Evolutionary conservation across 139 green algal species (phyloP).

Genomic region (Chlamydomonas sp.): DNA sequence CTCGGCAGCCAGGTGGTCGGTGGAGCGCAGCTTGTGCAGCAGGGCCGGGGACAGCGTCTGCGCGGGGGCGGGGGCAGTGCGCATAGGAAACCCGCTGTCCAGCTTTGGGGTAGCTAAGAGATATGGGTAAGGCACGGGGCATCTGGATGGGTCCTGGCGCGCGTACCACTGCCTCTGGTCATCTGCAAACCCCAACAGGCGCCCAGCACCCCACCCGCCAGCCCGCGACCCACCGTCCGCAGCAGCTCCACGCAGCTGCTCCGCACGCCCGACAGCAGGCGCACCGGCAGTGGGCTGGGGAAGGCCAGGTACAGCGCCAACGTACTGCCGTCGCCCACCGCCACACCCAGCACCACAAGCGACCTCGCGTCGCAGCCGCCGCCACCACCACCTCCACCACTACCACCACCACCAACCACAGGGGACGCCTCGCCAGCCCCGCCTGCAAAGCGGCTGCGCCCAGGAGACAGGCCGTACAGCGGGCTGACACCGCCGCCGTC

Average conservation of each 20-base stretch:
- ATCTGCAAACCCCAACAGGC: neutral
- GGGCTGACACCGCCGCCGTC: too few relatives aligned
- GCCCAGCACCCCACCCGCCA: neutral
- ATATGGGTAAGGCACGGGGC: too few relatives aligned
- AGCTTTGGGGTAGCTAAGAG: too few relatives aligned
- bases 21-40: neutral
- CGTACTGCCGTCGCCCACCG: neutral
- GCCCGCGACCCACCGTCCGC: neutral
- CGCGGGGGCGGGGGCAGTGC: neutral
- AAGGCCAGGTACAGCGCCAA: slow-evolving; percentile 16
- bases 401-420: neutral
- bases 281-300: neutral
- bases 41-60: neutral
- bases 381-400: neutral
- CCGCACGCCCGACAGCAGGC: neutral
- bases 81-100: neutral
- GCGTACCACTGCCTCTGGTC: neutral
- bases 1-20: neutral
- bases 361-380: neutral
- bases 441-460: neutral
- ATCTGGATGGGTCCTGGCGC: too few relatives aligned
- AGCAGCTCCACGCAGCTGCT: slow-evolving; percentile 12
- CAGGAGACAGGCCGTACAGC: too few relatives aligned
- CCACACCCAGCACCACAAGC: neutral
- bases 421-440: neutral